These are phyloP conservation scores for Penicillium antarcticum DNA, from an alignment of 495 filamentous ascomycete species.

Conservation along the genomic window DNA sequence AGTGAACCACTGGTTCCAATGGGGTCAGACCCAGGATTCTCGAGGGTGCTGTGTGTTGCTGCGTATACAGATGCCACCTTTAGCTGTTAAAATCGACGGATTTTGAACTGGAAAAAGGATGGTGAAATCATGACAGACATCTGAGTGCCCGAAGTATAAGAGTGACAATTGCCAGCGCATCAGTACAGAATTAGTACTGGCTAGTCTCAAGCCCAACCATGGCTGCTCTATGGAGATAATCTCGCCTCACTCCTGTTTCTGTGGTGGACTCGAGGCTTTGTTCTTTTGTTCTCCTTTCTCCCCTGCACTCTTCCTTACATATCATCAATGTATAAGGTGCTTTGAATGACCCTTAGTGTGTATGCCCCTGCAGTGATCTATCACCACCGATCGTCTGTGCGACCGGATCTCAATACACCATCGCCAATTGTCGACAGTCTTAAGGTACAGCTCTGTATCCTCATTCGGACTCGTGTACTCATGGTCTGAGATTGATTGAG, in stretches of 20 bases:
- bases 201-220: conserved; percentile 14
- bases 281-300: not conserved
- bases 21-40: conserved; percentile 2
- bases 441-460: too few species aligned
- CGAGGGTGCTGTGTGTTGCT: too few species aligned
- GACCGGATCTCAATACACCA: not conserved
- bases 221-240: not conserved
- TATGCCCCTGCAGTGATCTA: too few species aligned
- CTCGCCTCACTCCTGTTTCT: too few species aligned
- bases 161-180: conserved; percentile 16
- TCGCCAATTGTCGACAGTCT: too few species aligned
- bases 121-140: not conserved
- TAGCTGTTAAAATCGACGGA: too few species aligned
- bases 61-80: too few species aligned
- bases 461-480: not conserved
- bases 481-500: too few species aligned
- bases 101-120: too few species aligned
- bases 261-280: not conserved
- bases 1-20: conserved; percentile 17
- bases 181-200: not conserved
- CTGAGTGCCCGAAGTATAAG: conserved; percentile 13
- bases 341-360: too few species aligned
- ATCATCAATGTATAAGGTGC: not conserved
- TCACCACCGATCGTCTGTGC: conserved; percentile 6
- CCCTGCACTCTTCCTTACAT: not conserved